These are phyloP conservation scores for Ganoderma sinense DNA, from an alignment of 1,284 basidiomycete genomes.

Conservation along the genomic window DNA sequence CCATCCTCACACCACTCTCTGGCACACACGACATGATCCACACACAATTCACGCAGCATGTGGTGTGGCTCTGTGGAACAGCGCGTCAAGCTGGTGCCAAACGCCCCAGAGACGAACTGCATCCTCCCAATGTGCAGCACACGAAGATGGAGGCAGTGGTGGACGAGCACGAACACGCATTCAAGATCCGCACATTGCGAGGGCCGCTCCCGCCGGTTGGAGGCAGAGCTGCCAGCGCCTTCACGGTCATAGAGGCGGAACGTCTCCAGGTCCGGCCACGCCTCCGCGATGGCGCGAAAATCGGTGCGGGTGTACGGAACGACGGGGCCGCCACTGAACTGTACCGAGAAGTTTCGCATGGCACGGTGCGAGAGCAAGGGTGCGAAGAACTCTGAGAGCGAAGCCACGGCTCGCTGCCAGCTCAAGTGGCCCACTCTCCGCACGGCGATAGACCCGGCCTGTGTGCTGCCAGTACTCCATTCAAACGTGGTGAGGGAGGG, in stretches of 20 bases:
- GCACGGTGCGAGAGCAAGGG: not conserved
- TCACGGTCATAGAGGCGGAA: not conserved
- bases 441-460: no score
- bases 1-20: no score
- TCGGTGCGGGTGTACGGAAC: not conserved
- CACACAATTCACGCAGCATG: not conserved
- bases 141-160: not conserved
- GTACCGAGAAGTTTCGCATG: not conserved
- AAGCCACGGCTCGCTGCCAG: not conserved
- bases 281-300: not conserved
- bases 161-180: not conserved
- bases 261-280: conserved; percentile 1
- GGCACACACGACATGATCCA: no score
- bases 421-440: not conserved
- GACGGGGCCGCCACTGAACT: not conserved
- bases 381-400: not conserved
- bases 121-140: not conserved
- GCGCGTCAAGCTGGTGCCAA: no score
- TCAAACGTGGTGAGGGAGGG: no score
- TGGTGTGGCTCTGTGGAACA: not conserved
- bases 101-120: not conserved
- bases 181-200: not conserved
- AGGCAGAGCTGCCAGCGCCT: not conserved
- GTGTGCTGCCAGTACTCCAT: no score
- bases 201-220: no score